These are phyloP conservation scores for Nannochloris sp. DNA, from an alignment of 139 green algal genomes.

Conservation along the genomic window DNA sequence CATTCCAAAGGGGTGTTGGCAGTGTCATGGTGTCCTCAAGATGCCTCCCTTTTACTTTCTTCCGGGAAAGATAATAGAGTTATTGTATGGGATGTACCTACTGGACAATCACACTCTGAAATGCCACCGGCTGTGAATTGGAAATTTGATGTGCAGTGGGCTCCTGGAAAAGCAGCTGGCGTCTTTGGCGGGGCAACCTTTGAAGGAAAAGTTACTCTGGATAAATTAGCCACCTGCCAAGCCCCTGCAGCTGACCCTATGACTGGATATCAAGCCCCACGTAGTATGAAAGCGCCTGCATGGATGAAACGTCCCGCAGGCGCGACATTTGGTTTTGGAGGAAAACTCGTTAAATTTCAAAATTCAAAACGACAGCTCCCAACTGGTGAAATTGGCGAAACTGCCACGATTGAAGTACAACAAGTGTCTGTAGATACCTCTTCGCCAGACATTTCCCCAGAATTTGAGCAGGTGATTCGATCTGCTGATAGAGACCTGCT, in stretches of 20 bases:
- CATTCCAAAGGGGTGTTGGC: slow-evolving; percentile 81
- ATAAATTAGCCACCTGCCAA: slow-evolving; percentile 3
- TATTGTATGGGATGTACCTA: slow-evolving; percentile 85
- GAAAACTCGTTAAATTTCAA: slow-evolving; percentile 57
- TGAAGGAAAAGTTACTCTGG: slow-evolving; percentile 25
- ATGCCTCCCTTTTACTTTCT: slow-evolving; percentile 81
- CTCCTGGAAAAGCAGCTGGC: slow-evolving; percentile 30
- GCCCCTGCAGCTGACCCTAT: not conserved
- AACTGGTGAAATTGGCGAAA: slow-evolving; percentile 18
- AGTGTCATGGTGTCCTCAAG: slow-evolving; percentile 85
- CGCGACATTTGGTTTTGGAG: slow-evolving; percentile 83
- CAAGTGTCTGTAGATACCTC: slow-evolving; percentile 48
- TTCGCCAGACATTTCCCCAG: slow-evolving; percentile 19
- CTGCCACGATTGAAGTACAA: slow-evolving; percentile 11
- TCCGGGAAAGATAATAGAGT: slow-evolving; percentile 90
- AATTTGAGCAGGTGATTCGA: slow-evolving; percentile 71
- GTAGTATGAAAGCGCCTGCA: slow-evolving; percentile 42
- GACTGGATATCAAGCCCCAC: not conserved
- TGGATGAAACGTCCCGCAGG: slow-evolving; percentile 80
- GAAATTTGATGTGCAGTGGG: slow-evolving; percentile 22
- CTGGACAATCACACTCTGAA: not conserved
- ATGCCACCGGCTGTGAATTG: slow-evolving; percentile 4
- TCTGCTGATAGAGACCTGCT: slow-evolving; percentile 57
- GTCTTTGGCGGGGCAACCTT: slow-evolving; percentile 48
- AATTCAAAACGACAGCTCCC: slow-evolving; percentile 42